Percentiles rank a stretch among this genome's conserved stretches.
Evolutionary conservation across 192 early-diverging fungal species (phyloP).

Genomic region (Chytriomyces hyalinus): DNA sequence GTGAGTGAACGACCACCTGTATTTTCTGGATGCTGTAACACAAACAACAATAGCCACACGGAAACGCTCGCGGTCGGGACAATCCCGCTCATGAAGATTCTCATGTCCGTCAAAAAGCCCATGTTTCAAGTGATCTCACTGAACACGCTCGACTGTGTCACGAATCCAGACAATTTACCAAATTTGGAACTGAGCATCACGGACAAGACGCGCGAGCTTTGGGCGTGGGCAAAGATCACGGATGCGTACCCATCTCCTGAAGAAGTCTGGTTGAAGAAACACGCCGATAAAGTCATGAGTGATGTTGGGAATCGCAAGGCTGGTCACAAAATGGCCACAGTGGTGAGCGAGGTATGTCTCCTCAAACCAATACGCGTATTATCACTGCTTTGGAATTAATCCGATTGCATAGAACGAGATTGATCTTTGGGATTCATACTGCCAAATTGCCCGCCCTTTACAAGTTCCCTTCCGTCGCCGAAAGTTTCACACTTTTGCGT

Average conservation of each 20-base stretch:
- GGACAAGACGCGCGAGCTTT: slow-evolving; percentile 48
- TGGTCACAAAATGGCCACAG: neutral
- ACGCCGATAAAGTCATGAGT: slow-evolving; percentile 26
- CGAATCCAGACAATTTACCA: slow-evolving; percentile 3
- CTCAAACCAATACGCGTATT: neutral
- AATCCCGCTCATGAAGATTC: slow-evolving; percentile 47
- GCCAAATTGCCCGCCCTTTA: slow-evolving; percentile 4
- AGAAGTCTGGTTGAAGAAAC: slow-evolving; percentile 45
- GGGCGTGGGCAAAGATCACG: slow-evolving; percentile 49
- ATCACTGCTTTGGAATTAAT: no score
- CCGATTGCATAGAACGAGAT: neutral
- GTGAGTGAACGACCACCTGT: neutral
- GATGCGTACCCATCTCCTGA: slow-evolving; percentile 40
- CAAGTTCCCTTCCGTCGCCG: slow-evolving; percentile 38
- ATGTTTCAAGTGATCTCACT: slow-evolving; percentile 39
- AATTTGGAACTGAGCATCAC: slow-evolving; percentile 41
- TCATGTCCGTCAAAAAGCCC: slow-evolving; percentile 43
- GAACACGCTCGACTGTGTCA: slow-evolving; percentile 25
- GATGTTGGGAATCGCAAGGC: slow-evolving; percentile 20
- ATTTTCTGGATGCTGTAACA: neutral
- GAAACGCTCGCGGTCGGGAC: slow-evolving; percentile 36
- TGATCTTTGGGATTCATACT: slow-evolving; percentile 18
- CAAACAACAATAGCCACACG: slow-evolving; percentile 17
- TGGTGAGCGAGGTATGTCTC: neutral
- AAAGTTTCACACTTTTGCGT: slow-evolving; percentile 33